phyloP scores from a whole-genome alignment of 768 basidiomycete genomes.

The Macrolepiota fuliginosa region DNA sequence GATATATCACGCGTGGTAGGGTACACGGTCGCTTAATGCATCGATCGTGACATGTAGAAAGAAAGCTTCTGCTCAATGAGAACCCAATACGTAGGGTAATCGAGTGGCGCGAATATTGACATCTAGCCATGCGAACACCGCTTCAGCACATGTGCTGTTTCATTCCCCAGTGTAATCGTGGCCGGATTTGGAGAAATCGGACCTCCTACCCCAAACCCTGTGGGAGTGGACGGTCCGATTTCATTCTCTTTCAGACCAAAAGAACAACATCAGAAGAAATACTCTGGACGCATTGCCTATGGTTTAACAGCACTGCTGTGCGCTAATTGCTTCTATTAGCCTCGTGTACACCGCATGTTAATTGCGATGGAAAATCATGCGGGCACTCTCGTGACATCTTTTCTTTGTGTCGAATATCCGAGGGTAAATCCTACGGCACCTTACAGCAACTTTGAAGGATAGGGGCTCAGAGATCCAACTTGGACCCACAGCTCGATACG shows the following conservation, averaged over 20 bases:
- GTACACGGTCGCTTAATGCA: no score
- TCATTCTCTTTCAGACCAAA: neutral
- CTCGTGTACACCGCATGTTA: neutral
- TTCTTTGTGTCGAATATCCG: neutral
- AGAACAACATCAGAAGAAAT: neutral
- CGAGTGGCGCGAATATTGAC: no score
- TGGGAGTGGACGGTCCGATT: neutral
- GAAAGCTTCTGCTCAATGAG: no score
- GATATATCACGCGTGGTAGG: no score
- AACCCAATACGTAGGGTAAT: no score
- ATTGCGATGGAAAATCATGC: neutral
- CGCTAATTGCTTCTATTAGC: neutral
- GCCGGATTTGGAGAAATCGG: no score
- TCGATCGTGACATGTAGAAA: no score
- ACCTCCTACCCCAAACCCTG: no score
- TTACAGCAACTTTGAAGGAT: neutral
- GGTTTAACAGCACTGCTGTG: neutral
- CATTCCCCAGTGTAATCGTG: no score
- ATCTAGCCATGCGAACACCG: no score
- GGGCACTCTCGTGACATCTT: neutral
- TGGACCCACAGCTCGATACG: neutral
- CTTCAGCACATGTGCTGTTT: no score
- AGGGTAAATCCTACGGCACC: neutral
- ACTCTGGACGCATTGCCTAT: no score
- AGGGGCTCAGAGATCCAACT: neutral